Percentiles rank a stretch among this genome's conserved stretches.
Evolutionary conservation across 176 grass and related monocot species (phyloP).

Genomic region (Dactylis glomerata): DNA sequence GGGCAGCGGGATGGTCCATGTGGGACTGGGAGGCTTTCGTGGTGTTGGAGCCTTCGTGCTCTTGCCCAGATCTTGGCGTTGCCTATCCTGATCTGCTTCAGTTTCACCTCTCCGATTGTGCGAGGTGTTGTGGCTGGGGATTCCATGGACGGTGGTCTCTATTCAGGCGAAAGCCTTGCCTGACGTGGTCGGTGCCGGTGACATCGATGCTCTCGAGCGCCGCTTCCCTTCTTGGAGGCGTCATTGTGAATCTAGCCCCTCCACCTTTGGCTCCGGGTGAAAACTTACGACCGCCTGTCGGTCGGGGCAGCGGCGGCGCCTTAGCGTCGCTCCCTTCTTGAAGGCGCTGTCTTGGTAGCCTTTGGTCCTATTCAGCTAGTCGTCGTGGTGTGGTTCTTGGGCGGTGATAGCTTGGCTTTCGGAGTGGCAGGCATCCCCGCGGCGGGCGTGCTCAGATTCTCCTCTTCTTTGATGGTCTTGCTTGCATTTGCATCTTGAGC

Average conservation of each 20-base stretch:
- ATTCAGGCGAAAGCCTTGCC: background rate
- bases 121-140: background rate
- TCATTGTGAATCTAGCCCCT: background rate
- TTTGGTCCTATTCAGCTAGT: too few species aligned
- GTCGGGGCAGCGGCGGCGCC: too few species aligned
- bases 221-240: background rate
- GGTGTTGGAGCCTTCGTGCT: background rate
- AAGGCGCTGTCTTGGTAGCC: too few species aligned
- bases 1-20: background rate
- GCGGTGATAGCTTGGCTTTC: too few species aligned
- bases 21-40: background rate
- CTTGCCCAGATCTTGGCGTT: background rate
- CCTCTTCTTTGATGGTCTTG: too few species aligned
- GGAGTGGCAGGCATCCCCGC: too few species aligned
- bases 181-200: too few species aligned
- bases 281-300: background rate
- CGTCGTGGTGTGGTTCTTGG: too few species aligned
- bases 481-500: too few species aligned
- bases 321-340: too few species aligned
- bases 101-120: too few species aligned
- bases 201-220: background rate
- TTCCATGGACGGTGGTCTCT: background rate
- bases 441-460: too few species aligned
- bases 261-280: background rate
- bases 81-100: background rate